Base-by-base conservation (phyloP, 1,284 basidiomycete species). In the Sporisorium graminicola region DNA sequence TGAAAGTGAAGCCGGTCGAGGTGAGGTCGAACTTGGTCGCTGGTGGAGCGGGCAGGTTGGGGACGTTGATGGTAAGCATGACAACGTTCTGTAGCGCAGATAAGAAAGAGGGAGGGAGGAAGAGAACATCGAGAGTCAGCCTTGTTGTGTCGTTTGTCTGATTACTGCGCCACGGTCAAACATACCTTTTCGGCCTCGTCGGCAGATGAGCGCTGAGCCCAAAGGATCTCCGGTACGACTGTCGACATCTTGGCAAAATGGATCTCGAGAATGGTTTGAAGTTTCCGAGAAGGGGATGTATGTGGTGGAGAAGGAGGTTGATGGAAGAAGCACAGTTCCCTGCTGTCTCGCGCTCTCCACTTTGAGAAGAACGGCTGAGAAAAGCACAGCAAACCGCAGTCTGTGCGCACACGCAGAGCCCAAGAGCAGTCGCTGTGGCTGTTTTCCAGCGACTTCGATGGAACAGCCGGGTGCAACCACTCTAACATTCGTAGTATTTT, bases 51-150 rank as follows among this genome's bases (percentile, higher is more conserved):
- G 81, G 73, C 6, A 85, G 74, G 78, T 85, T 85, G 47, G 84
- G 84, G 3, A 80, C 84, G 68, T 85, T 84, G 82, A 85, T 84
- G 31, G 84, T 85, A 31, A 85, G 75, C 76, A 81, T 77, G n/a
- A 84, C 71, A 12, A 84, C 64, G 74, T 84, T 84, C 80, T 77
- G 14, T 13, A 37, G 35, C 18, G 5, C 20, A 26, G 7, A 27
- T 12, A 20, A 22, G 26, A 31, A n/a, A 44, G 12, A 49, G 20
- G n/a, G n/a, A n/a, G n/a, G n/a, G n/a, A n/a, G n/a, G n/a, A n/a
- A 58, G 40, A 20, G 54, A 49, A 13, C n/a, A 35, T 42, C 18
- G 12, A 55, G 37, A 22, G 53, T 54, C 53, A 42, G 53, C 18
- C n/a, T 50, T 29, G 29, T 27, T 16, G n/a, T 12, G n/a, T 22